These are phyloP conservation scores for Mucor ambiguus DNA, from an alignment of 371 early-diverging fungal species.

Conservation along the genomic window DNA sequence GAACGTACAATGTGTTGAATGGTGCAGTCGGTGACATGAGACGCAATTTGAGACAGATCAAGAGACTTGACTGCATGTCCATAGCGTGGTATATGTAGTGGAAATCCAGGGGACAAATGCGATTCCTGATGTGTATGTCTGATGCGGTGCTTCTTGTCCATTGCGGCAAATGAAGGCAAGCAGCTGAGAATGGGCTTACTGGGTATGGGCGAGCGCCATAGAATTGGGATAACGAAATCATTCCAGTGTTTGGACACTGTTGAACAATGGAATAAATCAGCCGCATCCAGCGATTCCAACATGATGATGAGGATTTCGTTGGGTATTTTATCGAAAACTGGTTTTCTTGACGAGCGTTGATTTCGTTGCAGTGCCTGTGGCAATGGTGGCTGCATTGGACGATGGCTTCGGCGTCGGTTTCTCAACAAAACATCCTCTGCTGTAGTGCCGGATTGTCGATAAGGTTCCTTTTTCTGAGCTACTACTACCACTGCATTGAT, in stretches of 20 bases:
- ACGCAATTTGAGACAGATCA: constrained; percentile 22
- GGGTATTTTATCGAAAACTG: constrained; percentile 20
- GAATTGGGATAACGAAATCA: constrained; percentile 34
- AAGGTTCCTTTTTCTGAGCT: constrained; percentile 7
- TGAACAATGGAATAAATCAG: constrained; percentile 30
- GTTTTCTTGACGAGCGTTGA: background rate
- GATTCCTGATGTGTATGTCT: constrained; percentile 17
- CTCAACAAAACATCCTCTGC: background rate
- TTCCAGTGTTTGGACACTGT: constrained; percentile 41
- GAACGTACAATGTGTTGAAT: constrained; percentile 29
- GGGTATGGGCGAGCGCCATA: constrained; percentile 40
- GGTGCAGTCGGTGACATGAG: constrained; percentile 31
- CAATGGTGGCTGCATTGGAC: background rate
- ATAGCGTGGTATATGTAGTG: constrained; percentile 31
- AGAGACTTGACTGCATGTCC: constrained; percentile 33
- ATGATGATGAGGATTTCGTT: constrained; percentile 36
- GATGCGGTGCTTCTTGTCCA: constrained; percentile 12
- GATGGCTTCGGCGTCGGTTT: constrained; percentile 6
- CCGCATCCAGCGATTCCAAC: constrained; percentile 25
- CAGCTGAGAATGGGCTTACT: constrained; percentile 26
- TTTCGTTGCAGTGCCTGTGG: background rate
- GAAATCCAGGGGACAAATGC: constrained; percentile 23
- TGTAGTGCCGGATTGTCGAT: background rate
- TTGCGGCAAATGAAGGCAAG: constrained; percentile 15
- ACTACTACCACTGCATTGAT: constrained; percentile 21